Percentiles rank a stretch among this genome's conserved stretches.
These are phyloP conservation scores for Rhizoctonia solani DNA, from an alignment of 1,284 basidiomycete species.

Conservation along the genomic window DNA sequence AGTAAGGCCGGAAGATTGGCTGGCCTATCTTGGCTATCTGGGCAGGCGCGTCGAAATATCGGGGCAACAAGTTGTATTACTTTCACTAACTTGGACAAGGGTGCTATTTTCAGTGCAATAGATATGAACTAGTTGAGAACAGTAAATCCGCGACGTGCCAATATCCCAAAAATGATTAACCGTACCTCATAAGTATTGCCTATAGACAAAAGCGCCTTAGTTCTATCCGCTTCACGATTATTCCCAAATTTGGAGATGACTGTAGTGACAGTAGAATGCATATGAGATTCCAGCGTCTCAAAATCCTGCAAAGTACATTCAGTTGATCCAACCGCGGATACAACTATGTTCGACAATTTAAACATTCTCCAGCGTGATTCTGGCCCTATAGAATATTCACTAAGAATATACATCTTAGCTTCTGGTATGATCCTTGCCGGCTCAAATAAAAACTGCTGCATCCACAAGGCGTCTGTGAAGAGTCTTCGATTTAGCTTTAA, in stretches of 20 bases:
- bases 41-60: slow-evolving; percentile 5
- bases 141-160: not conserved
- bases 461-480: not conserved
- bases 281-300: too few species aligned
- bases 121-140: not conserved
- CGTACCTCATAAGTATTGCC: not conserved
- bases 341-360: not conserved
- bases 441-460: not conserved
- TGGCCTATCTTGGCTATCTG: not conserved
- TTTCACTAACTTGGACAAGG: not conserved
- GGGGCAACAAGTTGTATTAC: not conserved
- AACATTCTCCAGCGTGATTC: slow-evolving; percentile 1
- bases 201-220: not conserved
- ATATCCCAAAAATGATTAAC: not conserved
- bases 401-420: not conserved
- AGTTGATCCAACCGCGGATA: not conserved
- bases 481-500: not conserved
- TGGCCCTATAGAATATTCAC: not conserved
- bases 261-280: not conserved
- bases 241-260: not conserved
- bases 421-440: not conserved
- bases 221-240: not conserved
- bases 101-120: not conserved
- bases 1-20: not conserved
- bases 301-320: not conserved